A percentile compares a stretch with the other conserved stretches of the same genome.
Conservation (phyloP, 306 rosid genomes). For the Inga oerstediana region DNA sequence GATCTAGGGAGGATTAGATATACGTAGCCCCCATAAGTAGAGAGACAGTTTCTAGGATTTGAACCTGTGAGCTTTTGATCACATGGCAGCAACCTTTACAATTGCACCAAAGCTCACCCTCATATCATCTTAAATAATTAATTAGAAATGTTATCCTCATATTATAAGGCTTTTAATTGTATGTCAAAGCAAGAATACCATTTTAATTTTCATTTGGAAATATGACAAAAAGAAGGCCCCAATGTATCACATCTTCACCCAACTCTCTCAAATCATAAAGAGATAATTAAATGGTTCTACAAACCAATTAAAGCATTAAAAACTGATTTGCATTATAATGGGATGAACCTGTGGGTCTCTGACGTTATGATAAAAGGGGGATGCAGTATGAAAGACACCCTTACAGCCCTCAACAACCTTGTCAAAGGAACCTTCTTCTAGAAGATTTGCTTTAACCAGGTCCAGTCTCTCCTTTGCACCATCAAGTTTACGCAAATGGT, state of each 20-base stretch:
- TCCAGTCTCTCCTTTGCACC: slow-evolving; percentile 17
- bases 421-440: slow-evolving; percentile 16
- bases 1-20: too few relatives aligned
- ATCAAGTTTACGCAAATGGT: slow-evolving; percentile 14
- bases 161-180: not conserved
- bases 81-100: too few relatives aligned
- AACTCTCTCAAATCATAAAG: not conserved
- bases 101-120: too few relatives aligned
- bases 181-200: not conserved
- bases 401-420: not conserved
- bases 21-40: too few relatives aligned
- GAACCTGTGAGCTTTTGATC: too few relatives aligned
- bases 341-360: slow-evolving; percentile 16
- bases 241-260: not conserved
- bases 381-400: slow-evolving; percentile 17
- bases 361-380: slow-evolving; percentile 10
- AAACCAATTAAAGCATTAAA: not conserved
- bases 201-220: not conserved
- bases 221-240: not conserved
- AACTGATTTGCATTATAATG: not conserved
- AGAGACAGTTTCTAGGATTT: too few relatives aligned
- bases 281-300: not conserved
- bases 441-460: not conserved
- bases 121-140: not conserved
- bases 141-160: not conserved